phyloP scores from a whole-genome alignment of 208 protist species.

The Trichomonas tenax region DNA sequence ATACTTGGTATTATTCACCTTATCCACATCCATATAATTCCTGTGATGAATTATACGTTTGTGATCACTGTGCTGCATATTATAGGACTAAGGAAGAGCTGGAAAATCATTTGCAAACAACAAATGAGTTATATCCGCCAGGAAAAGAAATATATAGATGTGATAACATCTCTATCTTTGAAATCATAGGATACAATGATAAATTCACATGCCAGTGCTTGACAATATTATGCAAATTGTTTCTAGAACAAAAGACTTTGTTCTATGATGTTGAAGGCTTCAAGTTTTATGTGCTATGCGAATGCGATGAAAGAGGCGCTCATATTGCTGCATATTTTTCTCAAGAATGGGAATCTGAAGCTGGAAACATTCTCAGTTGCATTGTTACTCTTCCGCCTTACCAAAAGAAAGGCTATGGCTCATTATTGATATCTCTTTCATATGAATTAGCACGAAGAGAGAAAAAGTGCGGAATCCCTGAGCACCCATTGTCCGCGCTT shows the following conservation, averaged over 20 bases:
- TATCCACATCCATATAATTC: neutral
- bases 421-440: slow-evolving; percentile 85
- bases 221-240: slow-evolving; percentile 91
- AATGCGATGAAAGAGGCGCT: slow-evolving; percentile 67
- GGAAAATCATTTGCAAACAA: neutral
- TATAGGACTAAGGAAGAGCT: neutral
- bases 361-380: slow-evolving; percentile 12
- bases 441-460: slow-evolving; percentile 90
- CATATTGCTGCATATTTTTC: slow-evolving; percentile 93
- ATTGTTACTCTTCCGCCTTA: slow-evolving; percentile 7
- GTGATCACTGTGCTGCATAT: neutral
- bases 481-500: slow-evolving; percentile 94
- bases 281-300: slow-evolving; percentile 90
- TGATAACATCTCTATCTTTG: neutral
- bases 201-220: slow-evolving; percentile 65
- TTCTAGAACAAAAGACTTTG: slow-evolving; percentile 97
- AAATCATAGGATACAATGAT: neutral
- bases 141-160: slow-evolving; percentile 1
- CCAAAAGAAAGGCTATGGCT: slow-evolving; percentile 68
- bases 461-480: slow-evolving; percentile 78
- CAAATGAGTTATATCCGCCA: neutral
- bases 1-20: slow-evolving; percentile 17
- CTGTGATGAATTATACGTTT: neutral
- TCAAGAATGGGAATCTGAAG: slow-evolving; percentile 40
- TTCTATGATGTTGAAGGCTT: slow-evolving; percentile 98